Conservation (phyloP, 768 basidiomycete species). For the Suillus alpinus region DNA sequence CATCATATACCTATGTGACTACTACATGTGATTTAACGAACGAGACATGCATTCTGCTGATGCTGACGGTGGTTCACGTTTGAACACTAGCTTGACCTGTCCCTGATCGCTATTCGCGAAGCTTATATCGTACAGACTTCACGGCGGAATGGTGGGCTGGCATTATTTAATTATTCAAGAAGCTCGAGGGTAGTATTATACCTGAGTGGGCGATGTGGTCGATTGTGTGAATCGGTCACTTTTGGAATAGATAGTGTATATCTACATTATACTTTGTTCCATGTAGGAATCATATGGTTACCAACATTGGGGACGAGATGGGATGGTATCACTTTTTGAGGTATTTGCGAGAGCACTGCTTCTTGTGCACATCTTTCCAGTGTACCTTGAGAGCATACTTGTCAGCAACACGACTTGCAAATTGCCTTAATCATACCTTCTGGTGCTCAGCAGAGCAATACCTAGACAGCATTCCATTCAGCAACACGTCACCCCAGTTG, state of each 20-base stretch:
- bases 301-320: neutral
- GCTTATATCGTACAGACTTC: neutral
- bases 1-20: neutral
- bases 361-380: conserved; percentile 22
- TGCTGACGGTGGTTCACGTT: neutral
- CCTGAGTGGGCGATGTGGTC: no score
- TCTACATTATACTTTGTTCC: neutral
- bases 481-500: conserved; percentile 10
- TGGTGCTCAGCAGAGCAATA: conserved; percentile 17
- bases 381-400: conserved; percentile 11
- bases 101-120: neutral
- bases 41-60: neutral
- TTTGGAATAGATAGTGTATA: no score
- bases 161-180: neutral
- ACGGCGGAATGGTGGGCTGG: neutral
- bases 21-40: neutral
- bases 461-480: neutral
- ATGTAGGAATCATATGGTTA: neutral
- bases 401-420: conserved; percentile 2
- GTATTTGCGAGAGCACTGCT: conserved; percentile 12
- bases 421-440: conserved; percentile 12
- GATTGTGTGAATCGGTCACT: no score
- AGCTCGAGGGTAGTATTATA: no score
- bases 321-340: conserved; percentile 1
- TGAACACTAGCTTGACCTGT: neutral